Evolutionary conservation across 805 yeast genomes (phyloP), one percentile per base, ranked within the genome.

Genomic region (Grigorovia humatica): DNA sequence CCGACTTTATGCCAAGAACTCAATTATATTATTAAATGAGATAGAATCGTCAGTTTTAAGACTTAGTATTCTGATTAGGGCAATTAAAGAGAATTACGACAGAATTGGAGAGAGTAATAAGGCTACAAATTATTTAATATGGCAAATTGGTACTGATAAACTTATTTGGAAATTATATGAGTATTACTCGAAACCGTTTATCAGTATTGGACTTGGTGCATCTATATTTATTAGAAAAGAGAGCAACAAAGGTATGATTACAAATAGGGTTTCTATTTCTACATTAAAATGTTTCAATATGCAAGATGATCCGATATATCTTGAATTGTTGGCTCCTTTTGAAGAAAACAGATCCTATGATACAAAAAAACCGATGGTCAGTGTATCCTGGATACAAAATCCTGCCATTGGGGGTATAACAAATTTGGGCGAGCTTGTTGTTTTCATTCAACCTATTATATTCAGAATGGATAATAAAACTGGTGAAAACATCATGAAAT

Each of bases 371-470:
- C 74, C 77, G 2, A 63, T 75, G 67, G 65, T 71, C 15, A 64
- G 66, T 47, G 62, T 75, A 12, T 67, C 69, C 12, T 83, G 88
- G 89, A 69, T 71, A 15, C 69, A 79, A 71, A 68, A 77, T 27
- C 74, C 73, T 6, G 80, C 85, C 0, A 79, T 82, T 29, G 88
- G 87, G 11, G 89, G 89, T 8, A 83, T 83, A 20, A 64, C 76
- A 0, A 75, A 80, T 30, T 69, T 82, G 61, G 76, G 75, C 43
- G 69, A 74, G 41, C 77, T 82, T 40, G 61, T 69, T n/a, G 65
- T 82, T 23, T 57, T 67, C 0, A 62, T 80, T 41, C 77, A 76
- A 46, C 86, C 89, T 0, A 58, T 82, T 47, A 72, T 74, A 50
- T 69, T 83, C 30, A 81, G 78, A 55, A 67, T 83, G 60, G 88